These are phyloP conservation scores for Plasmodium coatneyi DNA, from an alignment of 169 alveolate species.

Conservation along the genomic window DNA sequence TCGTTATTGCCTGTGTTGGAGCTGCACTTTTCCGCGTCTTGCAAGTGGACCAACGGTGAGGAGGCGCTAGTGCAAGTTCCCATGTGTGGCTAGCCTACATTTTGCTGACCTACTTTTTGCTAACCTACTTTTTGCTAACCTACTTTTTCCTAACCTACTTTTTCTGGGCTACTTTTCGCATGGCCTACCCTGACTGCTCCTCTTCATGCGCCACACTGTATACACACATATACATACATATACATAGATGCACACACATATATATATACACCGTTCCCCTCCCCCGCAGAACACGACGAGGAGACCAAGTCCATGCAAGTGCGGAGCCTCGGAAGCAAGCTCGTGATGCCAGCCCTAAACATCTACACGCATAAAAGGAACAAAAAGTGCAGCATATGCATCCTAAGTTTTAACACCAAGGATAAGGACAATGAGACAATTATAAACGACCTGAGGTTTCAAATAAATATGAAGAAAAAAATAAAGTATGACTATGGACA, in stretches of 20 bases:
- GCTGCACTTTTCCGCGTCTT: conserved; percentile 44
- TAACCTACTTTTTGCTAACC: too few species aligned
- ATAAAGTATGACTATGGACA: neutral
- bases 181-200: too few species aligned
- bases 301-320: conserved; percentile 5
- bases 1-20: conserved; percentile 31
- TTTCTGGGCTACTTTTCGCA: too few species aligned
- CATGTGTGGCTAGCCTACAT: too few species aligned
- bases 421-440: conserved; percentile 45
- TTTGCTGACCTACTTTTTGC: too few species aligned
- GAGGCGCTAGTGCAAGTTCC: neutral
- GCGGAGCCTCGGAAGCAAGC: conserved; percentile 25
- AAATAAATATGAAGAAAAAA: conserved; percentile 37
- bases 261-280: neutral
- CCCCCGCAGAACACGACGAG: conserved; percentile 18
- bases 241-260: too few species aligned
- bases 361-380: conserved; percentile 31
- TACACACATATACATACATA: too few species aligned
- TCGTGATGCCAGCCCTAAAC: conserved; percentile 14
- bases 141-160: too few species aligned
- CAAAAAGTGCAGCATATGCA: conserved; percentile 19
- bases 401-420: conserved; percentile 11
- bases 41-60: conserved; percentile 23
- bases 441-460: conserved; percentile 36
- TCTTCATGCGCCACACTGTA: too few species aligned